A percentile compares a stretch with the other conserved stretches of the same genome.
phyloP scores from a whole-genome alignment of 1,139 yeast species.

The Magnusiomyces ingens region DNA sequence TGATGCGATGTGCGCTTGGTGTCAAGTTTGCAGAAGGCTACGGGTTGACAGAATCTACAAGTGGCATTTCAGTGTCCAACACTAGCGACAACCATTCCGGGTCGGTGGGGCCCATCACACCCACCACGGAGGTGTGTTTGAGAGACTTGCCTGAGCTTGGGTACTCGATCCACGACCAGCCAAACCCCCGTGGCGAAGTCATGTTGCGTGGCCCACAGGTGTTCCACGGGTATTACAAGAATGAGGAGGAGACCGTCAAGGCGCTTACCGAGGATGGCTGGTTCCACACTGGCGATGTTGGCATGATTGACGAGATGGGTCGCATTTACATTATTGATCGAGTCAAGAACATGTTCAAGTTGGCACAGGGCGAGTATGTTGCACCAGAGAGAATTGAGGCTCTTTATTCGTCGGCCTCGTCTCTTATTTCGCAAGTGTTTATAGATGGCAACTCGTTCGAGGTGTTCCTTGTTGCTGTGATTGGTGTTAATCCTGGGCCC shows the following conservation, averaged over 20 bases:
- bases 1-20: slow-evolving; percentile 56
- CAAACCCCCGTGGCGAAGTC: slow-evolving; percentile 51
- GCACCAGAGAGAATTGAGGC: slow-evolving; percentile 76
- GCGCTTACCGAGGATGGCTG: slow-evolving; percentile 60
- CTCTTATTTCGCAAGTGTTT: slow-evolving; percentile 49
- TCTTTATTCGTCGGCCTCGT: slow-evolving; percentile 49
- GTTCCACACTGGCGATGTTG: slow-evolving; percentile 76
- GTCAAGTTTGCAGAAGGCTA: slow-evolving; percentile 63
- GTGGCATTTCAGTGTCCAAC: slow-evolving; percentile 48
- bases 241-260: slow-evolving; percentile 46
- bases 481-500: slow-evolving; percentile 50
- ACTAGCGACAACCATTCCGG: slow-evolving; percentile 45
- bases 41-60: slow-evolving; percentile 71
- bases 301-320: slow-evolving; percentile 47
- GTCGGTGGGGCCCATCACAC: slow-evolving; percentile 55
- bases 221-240: slow-evolving; percentile 56
- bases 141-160: slow-evolving; percentile 64
- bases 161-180: slow-evolving; percentile 46
- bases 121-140: slow-evolving; percentile 51
- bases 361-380: slow-evolving; percentile 76
- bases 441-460: slow-evolving; percentile 60
- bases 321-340: slow-evolving; percentile 61
- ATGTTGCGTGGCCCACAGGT: slow-evolving; percentile 63
- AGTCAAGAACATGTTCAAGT: slow-evolving; percentile 73
- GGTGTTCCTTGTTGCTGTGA: slow-evolving; percentile 54